These are phyloP conservation scores for Cercospora brassicicola DNA, from an alignment of 2,329 filamentous ascomycete genomes.

Conservation along the genomic window DNA sequence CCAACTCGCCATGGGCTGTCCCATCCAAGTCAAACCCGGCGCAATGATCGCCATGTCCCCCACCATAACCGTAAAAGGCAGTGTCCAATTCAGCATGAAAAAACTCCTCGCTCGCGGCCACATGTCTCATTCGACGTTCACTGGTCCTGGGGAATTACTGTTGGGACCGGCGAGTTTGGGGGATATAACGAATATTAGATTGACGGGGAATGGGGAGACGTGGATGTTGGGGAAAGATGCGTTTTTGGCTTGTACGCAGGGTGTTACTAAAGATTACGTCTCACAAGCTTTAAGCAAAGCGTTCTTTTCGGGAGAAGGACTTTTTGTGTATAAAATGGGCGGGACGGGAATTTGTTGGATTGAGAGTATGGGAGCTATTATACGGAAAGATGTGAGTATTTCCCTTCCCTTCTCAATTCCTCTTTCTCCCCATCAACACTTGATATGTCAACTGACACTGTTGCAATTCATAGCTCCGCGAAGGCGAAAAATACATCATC, in stretches of 20 bases:
- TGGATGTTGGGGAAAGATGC: slow-evolving; percentile 88
- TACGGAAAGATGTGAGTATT: slow-evolving; percentile 71
- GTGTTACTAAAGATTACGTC: slow-evolving; percentile 85
- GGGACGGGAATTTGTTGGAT: slow-evolving; percentile 84
- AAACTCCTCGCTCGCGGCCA: slow-evolving; percentile 84
- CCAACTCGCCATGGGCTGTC: slow-evolving; percentile 86
- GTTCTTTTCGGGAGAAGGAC: slow-evolving; percentile 88
- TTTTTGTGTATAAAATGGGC: slow-evolving; percentile 84
- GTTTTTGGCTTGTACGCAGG: slow-evolving; percentile 81
- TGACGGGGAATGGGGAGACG: slow-evolving; percentile 62
- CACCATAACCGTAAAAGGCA: slow-evolving; percentile 78
- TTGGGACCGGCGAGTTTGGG: slow-evolving; percentile 78
- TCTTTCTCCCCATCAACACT: no score
- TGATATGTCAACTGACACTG: no score
- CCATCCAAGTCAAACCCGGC: slow-evolving; percentile 76
- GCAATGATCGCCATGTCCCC: slow-evolving; percentile 95
- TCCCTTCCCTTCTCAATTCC: no score
- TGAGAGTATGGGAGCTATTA: slow-evolving; percentile 90
- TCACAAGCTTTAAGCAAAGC: slow-evolving; percentile 79
- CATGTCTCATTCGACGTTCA: slow-evolving; percentile 74
- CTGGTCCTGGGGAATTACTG: slow-evolving; percentile 86
- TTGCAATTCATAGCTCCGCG: slow-evolving; percentile 42
- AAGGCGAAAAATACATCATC: slow-evolving; percentile 83
- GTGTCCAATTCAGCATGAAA: slow-evolving; percentile 82
- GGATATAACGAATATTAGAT: slow-evolving; percentile 77